Evolutionary conservation across 495 filamentous ascomycete species (phyloP).

Genomic region (Lasiosphaeris hirsuta): DNA sequence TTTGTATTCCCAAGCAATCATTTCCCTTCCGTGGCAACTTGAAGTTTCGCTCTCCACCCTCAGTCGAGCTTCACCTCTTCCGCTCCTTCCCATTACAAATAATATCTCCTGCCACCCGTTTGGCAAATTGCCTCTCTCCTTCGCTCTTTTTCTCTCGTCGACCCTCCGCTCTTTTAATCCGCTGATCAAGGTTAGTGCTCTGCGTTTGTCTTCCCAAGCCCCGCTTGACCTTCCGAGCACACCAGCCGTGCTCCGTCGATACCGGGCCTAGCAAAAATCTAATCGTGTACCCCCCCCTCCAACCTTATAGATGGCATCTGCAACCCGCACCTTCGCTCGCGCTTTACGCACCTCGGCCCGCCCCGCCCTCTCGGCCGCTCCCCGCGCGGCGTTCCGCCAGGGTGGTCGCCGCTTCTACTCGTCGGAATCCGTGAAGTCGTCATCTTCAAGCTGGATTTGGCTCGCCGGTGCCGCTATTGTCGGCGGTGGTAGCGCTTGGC

Average conservation of each 20-base stretch:
- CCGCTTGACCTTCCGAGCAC: too few species aligned
- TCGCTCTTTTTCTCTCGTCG: background rate
- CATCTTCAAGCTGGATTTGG: constrained; percentile 40
- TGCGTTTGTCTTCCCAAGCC: background rate
- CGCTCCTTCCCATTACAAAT: constrained; percentile 31
- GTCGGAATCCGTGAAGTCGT: constrained; percentile 59
- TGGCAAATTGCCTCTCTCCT: background rate
- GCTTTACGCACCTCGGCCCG: constrained; percentile 55
- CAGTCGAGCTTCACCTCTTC: constrained; percentile 19
- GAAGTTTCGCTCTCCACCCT: background rate
- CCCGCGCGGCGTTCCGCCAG: constrained; percentile 61
- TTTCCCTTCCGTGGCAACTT: background rate
- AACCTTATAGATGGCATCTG: constrained; percentile 42
- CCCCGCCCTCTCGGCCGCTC: constrained; percentile 44
- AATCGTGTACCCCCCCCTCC: background rate
- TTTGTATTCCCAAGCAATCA: background rate
- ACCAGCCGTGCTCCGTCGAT: too few species aligned
- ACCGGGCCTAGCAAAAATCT: background rate
- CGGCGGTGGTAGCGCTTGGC: constrained; percentile 65
- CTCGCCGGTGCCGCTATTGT: constrained; percentile 52
- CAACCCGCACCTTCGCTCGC: constrained; percentile 52
- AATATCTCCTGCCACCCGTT: background rate
- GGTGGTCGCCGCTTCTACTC: constrained; percentile 72
- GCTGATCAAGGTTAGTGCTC: background rate
- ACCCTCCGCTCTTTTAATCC: background rate